Evolutionary conservation across 1,139 yeast species (phyloP), one percentile per base, ranked within the genome.

Genomic region (Meyerozyma smithsonii): DNA sequence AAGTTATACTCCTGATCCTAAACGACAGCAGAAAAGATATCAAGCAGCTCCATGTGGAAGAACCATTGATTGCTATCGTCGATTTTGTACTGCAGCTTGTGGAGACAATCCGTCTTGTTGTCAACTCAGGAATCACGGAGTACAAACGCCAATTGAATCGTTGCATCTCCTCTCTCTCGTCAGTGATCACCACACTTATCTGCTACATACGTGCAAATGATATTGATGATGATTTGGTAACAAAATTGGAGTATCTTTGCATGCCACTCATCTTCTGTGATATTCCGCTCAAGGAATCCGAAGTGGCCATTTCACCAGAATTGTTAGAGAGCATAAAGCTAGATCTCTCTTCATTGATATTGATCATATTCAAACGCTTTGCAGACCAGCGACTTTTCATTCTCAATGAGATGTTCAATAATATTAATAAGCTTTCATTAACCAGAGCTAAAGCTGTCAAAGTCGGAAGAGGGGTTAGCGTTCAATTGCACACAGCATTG

Each of bases 301-400:
- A 38, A 5, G 32, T 46, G 8, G 20, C 39, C 7, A 39, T 45
- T 18, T 42, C 38, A 8, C 33, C 32, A 7, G 36, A 35, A 48
- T 14, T 49, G 61, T 14, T 58, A 17, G 75, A 69, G 21, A 55
- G 53, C 5, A 45, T 73, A 33, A 56, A 66, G 45, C 54, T 57
- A 5, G 48, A 59, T 8, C 58, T 63, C 30, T 64, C 75, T 45
- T 54, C 64, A 4, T 50, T 77, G 1, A 43, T 82, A 1, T 49
- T 67, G 1, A 51, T 64, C 1, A 66, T 83, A 7, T 83, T 79
- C 54, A 58, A 64, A 19, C 52, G 51, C 8, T 60, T 70, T 32
- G 59, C 66, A 0, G 72, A 69, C 33, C 94, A 85, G 50, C 64
- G 84, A 40, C 60, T 61, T 1, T 82, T 81, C 51, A 66, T 86